Conservation (phyloP, 768 basidiomycete species). For the Rhizopogon vesiculosus region DNA sequence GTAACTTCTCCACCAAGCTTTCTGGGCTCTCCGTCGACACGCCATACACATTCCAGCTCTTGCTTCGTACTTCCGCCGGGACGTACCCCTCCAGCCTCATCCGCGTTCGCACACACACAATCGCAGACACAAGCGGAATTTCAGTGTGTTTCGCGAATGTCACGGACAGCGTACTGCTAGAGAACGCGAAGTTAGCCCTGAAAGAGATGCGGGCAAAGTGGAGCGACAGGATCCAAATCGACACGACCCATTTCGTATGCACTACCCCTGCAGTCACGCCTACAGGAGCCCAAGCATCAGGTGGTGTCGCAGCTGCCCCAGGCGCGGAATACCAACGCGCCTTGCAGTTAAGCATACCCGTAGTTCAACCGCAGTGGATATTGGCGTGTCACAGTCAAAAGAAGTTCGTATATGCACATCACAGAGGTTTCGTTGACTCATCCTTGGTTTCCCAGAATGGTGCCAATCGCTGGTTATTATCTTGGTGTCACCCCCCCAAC, state of each 20-base stretch:
- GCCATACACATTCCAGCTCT: constrained; percentile 91
- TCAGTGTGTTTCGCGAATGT: constrained; percentile 93
- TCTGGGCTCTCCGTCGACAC: constrained; percentile 78
- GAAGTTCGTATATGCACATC: constrained; percentile 47
- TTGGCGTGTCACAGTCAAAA: constrained; percentile 83
- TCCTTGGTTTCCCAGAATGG: constrained; percentile 53
- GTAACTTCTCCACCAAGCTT: constrained; percentile 85
- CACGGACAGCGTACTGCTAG: constrained; percentile 68
- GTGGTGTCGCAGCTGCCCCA: constrained; percentile 53
- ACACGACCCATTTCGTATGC: constrained; percentile 97
- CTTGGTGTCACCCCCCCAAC: constrained; percentile 62
- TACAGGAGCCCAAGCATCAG: constrained; percentile 48
- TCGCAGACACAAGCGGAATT: constrained; percentile 92
- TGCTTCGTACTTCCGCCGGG: constrained; percentile 90
- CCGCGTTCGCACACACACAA: constrained; percentile 86
- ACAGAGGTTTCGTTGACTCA: background rate
- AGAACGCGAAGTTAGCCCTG: constrained; percentile 78
- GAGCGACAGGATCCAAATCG: constrained; percentile 93
- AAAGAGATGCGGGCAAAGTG: constrained; percentile 85
- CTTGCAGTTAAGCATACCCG: constrained; percentile 86
- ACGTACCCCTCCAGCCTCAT: constrained; percentile 84
- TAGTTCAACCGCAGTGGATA: constrained; percentile 95
- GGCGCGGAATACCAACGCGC: constrained; percentile 95
- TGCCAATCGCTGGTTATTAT: constrained; percentile 79
- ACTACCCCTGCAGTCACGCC: constrained; percentile 79